Base-by-base conservation (phyloP, 176 grass and related monocot genomes). In the Echinochloa phyllopogon region DNA sequence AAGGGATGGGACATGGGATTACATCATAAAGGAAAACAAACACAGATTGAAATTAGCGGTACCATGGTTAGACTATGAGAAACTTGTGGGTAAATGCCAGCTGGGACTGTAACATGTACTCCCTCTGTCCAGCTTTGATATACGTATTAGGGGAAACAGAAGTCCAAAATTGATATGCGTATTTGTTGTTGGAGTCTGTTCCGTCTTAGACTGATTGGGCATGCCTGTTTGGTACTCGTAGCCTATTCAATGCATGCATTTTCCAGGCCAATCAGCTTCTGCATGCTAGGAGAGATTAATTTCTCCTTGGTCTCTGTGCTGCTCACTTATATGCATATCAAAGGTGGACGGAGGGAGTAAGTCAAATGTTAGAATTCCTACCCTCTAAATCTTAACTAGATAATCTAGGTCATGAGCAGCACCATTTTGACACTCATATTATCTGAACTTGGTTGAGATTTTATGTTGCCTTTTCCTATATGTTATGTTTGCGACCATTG, bases 331-430 rank as follows among this genome's bases (percentile, higher is more conserved):
- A n/a, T n/a, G n/a, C n/a, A n/a, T n/a, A n/a, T n/a, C n/a, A n/a
- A n/a, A n/a, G n/a, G n/a, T n/a, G n/a, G n/a, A n/a, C n/a, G n/a
- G n/a, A n/a, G n/a, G n/a, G n/a, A n/a, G n/a, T n/a, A 61, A 81
- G n/a, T 69, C 62, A 75, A 65, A 78, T 67, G 60, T 18, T 75
- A 69, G 62, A 14, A 49, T 73, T 43, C 36, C 33, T 89, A 24
- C 58, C 59, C 15, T 72, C 29, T 79, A 38, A 72, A 27, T 65
- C 42, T 62, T 25, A 85, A 77, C 42, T 6, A 63, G 56, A 83
- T 63, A 37, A 83, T 64, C 33, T 8, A 41, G 69, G 39, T 83
- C 29, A 20, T 62, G 42, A 51, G 10, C 29, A 25, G 25, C 29
- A 41, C 33, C 14, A 79, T 71, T 39, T 21, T 48, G 1, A 52